Conservation (phyloP, 768 basidiomycete genomes). For the Kwoniella heveanensis region DNA sequence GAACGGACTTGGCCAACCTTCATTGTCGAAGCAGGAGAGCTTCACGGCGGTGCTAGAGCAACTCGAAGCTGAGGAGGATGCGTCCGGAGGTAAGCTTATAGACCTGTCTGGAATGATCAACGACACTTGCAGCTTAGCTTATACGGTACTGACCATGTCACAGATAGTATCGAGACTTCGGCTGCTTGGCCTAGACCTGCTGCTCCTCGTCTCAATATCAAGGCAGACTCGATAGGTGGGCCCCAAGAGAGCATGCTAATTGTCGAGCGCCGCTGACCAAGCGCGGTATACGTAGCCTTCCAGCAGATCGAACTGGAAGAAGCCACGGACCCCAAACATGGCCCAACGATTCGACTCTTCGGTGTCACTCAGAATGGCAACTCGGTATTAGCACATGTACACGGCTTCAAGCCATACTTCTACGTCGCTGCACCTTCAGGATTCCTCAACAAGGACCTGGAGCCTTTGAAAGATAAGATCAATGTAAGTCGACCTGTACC, state of each 20-base stretch:
- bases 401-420: slow-evolving; percentile 87
- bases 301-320: slow-evolving; percentile 95
- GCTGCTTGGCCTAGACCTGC: slow-evolving; percentile 55
- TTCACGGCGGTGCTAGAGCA: slow-evolving; percentile 49
- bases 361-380: slow-evolving; percentile 89
- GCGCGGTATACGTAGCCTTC: slow-evolving; percentile 66
- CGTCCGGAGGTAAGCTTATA: slow-evolving; percentile 30
- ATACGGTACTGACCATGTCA: not conserved
- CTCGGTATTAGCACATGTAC: slow-evolving; percentile 82
- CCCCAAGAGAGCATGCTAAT: not conserved
- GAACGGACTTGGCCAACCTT: slow-evolving; percentile 20
- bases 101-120: not conserved
- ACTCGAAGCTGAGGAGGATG: slow-evolving; percentile 52
- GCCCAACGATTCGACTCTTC: slow-evolving; percentile 69
- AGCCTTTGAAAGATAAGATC: slow-evolving; percentile 67
- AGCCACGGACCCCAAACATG: slow-evolving; percentile 61
- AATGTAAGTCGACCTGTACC: slow-evolving; percentile 65
- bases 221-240: slow-evolving; percentile 71
- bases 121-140: not conserved
- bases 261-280: not conserved
- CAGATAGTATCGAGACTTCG: slow-evolving; percentile 48
- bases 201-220: slow-evolving; percentile 63
- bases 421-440: slow-evolving; percentile 85
- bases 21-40: slow-evolving; percentile 36
- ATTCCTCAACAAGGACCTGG: slow-evolving; percentile 69